Percentiles rank a stretch among this genome's conserved stretches.
Evolutionary conservation across 257 asterid species (phyloP).

Genomic region (Cynanchum wilfordii): DNA sequence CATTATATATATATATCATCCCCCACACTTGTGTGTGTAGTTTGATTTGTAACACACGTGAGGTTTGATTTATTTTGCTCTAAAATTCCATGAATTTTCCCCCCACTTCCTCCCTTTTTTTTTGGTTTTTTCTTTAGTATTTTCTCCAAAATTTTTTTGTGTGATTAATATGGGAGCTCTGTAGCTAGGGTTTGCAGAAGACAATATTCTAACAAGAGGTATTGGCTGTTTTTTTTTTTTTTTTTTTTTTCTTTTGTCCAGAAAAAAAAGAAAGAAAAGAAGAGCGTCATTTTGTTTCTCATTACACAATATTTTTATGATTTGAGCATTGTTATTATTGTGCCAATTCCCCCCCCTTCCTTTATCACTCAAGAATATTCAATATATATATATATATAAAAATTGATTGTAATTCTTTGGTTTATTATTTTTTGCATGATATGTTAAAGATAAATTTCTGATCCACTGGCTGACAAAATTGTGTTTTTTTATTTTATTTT

Average conservation of each 20-base stretch:
- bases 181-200: slow-evolving; percentile 48
- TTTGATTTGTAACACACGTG: slow-evolving; percentile 43
- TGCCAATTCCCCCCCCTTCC: slow-evolving; percentile 5
- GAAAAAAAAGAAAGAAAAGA: not conserved
- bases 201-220: slow-evolving; percentile 38
- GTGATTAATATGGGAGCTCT: slow-evolving; percentile 47
- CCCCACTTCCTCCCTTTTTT: not conserved
- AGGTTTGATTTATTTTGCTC: slow-evolving; percentile 32
- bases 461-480: not conserved
- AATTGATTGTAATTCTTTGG: slow-evolving; percentile 2
- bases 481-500: not conserved
- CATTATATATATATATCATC: not conserved
- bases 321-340: slow-evolving; percentile 13
- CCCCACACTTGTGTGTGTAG: slow-evolving; percentile 29
- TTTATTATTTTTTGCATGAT: slow-evolving; percentile 3
- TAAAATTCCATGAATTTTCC: not conserved
- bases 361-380: not conserved
- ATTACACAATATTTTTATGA: slow-evolving; percentile 23
- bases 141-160: slow-evolving; percentile 26
- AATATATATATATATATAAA: not conserved
- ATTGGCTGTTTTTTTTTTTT: slow-evolving; percentile 23
- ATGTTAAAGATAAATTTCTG: not conserved
- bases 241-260: no score
- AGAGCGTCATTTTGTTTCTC: slow-evolving; percentile 19
- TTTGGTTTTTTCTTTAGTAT: slow-evolving; percentile 15